Evolutionary conservation across 345 rosid species (phyloP).

Genomic region (Ceriops decandra): DNA sequence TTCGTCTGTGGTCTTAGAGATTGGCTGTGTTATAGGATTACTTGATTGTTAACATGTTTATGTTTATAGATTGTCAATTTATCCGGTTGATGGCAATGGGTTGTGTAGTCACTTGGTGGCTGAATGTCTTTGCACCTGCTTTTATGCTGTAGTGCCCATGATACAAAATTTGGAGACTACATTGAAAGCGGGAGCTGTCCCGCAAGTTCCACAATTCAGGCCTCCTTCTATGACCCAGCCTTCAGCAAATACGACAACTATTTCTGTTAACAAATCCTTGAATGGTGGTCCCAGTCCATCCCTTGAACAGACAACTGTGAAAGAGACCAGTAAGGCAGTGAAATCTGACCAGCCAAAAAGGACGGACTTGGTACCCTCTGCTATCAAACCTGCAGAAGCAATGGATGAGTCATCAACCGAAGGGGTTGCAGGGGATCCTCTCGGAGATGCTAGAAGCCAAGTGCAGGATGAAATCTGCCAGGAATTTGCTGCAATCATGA

Average conservation of each 20-base stretch:
- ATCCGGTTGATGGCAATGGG: too few relatives aligned
- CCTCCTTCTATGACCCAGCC: conserved; percentile 37
- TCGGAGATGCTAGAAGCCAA: conserved; percentile 72
- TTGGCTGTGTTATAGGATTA: too few relatives aligned
- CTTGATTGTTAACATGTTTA: too few relatives aligned
- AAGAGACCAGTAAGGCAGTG: conserved; percentile 1
- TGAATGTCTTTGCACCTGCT: too few relatives aligned
- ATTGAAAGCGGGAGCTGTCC: conserved; percentile 78
- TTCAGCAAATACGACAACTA: conserved; percentile 17
- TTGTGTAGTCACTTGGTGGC: too few relatives aligned
- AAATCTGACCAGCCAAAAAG: conserved; percentile 23
- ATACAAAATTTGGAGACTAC: conserved; percentile 82
- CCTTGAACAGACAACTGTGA: not conserved
- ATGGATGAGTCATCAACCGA: conserved; percentile 19
- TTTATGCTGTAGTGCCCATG: conserved; percentile 79
- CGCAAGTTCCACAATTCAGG: conserved; percentile 84
- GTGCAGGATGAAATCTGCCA: conserved; percentile 84
- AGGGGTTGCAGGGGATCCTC: conserved; percentile 42
- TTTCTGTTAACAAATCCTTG: conserved; percentile 22
- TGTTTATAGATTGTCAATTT: too few relatives aligned
- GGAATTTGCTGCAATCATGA: conserved; percentile 84
- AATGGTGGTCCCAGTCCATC: conserved; percentile 15
- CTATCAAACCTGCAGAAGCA: conserved; percentile 31
- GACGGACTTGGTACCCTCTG: conserved; percentile 25
- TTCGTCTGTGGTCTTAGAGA: too few relatives aligned